A percentile compares a stretch with the other conserved stretches of the same genome.
Evolutionary conservation across 305 asterid species (phyloP).

Genomic region (Plantago coronopus): DNA sequence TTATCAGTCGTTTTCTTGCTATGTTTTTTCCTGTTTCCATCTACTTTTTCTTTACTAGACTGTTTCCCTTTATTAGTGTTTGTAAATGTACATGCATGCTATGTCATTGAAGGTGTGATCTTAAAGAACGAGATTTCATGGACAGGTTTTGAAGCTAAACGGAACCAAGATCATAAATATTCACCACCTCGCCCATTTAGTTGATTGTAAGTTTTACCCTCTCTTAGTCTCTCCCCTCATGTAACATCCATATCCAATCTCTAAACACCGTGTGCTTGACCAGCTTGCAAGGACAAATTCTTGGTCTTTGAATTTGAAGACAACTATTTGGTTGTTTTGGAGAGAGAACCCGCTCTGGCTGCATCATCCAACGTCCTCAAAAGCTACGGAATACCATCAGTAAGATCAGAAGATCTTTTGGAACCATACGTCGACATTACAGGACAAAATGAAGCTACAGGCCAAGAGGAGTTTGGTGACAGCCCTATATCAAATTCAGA

Average conservation of each 20-base stretch:
- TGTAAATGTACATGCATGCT: not conserved
- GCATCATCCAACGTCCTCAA: conserved; percentile 71
- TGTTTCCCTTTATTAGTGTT: no score
- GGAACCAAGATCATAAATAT: conserved; percentile 78
- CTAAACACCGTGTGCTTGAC: conserved; percentile 18
- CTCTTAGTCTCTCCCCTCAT: conserved; percentile 3
- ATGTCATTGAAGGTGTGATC: conserved; percentile 6
- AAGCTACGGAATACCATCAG: conserved; percentile 86
- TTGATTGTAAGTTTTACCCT: conserved; percentile 64
- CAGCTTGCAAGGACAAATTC: conserved; percentile 87
- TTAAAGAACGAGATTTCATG: conserved; percentile 15
- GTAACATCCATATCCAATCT: not conserved
- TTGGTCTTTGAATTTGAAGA: conserved; percentile 87
- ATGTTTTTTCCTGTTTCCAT: no score
- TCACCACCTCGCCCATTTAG: conserved; percentile 88
- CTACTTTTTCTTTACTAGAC: not conserved
- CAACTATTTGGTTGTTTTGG: conserved; percentile 75
- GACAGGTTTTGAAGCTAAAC: conserved; percentile 86
- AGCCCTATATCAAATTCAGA: conserved; percentile 62
- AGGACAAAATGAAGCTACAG: conserved; percentile 26
- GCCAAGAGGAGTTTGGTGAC: conserved; percentile 55
- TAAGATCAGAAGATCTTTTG: conserved; percentile 69
- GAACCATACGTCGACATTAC: conserved; percentile 53
- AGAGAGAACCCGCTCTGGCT: conserved; percentile 68
- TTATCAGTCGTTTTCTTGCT: no score